Percentiles rank a stretch among this genome's conserved stretches.
phyloP scores from a whole-genome alignment of 495 filamentous ascomycete genomes.

The Cercophora sp. region DNA sequence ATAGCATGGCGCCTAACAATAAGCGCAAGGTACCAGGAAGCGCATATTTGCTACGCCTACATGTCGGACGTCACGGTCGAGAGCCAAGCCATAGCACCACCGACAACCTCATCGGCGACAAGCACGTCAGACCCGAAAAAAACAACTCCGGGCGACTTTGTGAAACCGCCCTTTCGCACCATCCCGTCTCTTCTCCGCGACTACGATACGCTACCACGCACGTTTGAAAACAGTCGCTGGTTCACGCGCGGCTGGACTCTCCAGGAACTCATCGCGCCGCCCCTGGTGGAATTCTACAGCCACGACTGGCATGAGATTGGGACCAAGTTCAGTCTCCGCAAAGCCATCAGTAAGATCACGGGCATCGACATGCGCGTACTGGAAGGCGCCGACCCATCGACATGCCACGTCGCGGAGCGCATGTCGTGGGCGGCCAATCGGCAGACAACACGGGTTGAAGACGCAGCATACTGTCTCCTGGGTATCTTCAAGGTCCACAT shows the following conservation, averaged over 20 bases:
- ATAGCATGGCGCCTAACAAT: no score
- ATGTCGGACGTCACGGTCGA: constrained; percentile 21
- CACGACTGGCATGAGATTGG: constrained; percentile 23
- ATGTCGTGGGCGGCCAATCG: constrained; percentile 11
- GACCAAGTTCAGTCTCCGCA: constrained; percentile 21
- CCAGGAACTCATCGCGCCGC: constrained; percentile 42
- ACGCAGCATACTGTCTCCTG: constrained; percentile 6
- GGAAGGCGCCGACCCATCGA: constrained; percentile 20
- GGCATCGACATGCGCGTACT: constrained; percentile 19
- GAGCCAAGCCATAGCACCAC: neutral
- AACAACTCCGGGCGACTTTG: neutral
- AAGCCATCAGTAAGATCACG: constrained; percentile 16
- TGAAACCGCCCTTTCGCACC: neutral
- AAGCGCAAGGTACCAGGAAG: constrained; percentile 25
- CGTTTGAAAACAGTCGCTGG: constrained; percentile 36
- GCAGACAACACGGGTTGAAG: constrained; percentile 1
- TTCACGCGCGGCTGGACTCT: constrained; percentile 44
- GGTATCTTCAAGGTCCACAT: constrained; percentile 10
- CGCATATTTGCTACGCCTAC: constrained; percentile 26
- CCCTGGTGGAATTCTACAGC: constrained; percentile 18
- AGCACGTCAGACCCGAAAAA: neutral
- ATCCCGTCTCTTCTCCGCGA: constrained; percentile 21
- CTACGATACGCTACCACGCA: constrained; percentile 17
- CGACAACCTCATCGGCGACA: neutral
- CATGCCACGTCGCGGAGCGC: constrained; percentile 21